Evolutionary conservation across 441 rosid species (phyloP), one percentile per base, ranked within the genome.

Genomic region (Syzygium malaccense): DNA sequence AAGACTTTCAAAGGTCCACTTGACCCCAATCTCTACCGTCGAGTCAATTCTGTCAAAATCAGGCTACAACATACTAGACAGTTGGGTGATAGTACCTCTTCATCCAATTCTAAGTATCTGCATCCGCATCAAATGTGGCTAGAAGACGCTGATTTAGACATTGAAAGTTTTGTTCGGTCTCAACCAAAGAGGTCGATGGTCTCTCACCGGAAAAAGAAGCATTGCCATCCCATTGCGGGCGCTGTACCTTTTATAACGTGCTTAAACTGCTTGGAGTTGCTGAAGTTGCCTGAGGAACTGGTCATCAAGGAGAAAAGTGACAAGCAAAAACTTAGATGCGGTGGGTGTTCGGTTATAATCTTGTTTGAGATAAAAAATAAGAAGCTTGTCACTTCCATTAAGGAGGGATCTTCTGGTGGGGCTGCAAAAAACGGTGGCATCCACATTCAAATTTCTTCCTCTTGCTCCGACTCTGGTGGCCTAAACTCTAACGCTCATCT

Each of bases 191-290:
- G 5, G 28, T 17, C 57, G 5, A 23, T 33, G 32, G 28, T 53
- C 57, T 48, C 79, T 53, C 23, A 3, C 32, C 54, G 0, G 41
- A 57, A 57, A 55, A 86, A 41, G 87, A 18, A 86, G 30, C 87
- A 2, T 11, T 86, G 55, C 57, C 89, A 30, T 26, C 89, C 89
- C 19, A 83, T 88, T 58, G 57, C 51, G 0, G 83, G 87, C 5
- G 89, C 80, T 84, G 87, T 83, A 13, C 89, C 89, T 51, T 88
- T 88, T 55, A n/a, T 88, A 14, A 60, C 20, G 6, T 88, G 89
- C 78, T 55, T 18, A 25, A 49, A 68, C 41, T 88, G 89, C 79
- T 88, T 62, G 37, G 87, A 83, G 58, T 84, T 88, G 87, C 89
- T 88, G 32, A 37, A 88, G 55, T 68, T 88, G 45, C 80, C 87